Evolutionary conservation across 1,284 basidiomycete species (phyloP).

Genomic region (Pulveroboletus sp.): DNA sequence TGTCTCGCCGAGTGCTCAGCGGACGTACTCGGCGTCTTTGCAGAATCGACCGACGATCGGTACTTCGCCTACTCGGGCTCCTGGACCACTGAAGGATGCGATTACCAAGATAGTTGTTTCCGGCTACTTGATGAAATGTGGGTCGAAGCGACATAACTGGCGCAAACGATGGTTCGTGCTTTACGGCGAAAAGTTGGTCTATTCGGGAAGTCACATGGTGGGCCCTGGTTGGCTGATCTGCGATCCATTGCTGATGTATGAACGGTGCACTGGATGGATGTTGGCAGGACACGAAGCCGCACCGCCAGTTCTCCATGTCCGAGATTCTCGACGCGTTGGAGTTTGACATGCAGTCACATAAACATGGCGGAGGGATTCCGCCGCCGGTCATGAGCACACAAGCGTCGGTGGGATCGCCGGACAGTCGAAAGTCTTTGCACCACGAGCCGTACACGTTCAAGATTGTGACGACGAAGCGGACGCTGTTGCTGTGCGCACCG

Average conservation of each 20-base stretch:
- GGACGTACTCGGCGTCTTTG: slow-evolving; percentile 42
- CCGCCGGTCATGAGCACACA: slow-evolving; percentile 41
- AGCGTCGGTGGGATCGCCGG: slow-evolving; percentile 36
- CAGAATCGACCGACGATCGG: slow-evolving; percentile 41
- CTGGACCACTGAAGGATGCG: slow-evolving; percentile 44
- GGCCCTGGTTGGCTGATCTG: slow-evolving; percentile 34
- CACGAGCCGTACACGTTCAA: slow-evolving; percentile 81
- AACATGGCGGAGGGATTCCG: slow-evolving; percentile 35
- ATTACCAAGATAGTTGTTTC: slow-evolving; percentile 75
- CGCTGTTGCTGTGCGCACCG: slow-evolving; percentile 89
- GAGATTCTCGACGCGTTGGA: slow-evolving; percentile 94
- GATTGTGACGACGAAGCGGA: slow-evolving; percentile 93
- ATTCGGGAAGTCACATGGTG: slow-evolving; percentile 89
- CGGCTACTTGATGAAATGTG: slow-evolving; percentile 97
- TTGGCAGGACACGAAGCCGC: slow-evolving; percentile 79
- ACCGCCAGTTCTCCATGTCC: slow-evolving; percentile 82
- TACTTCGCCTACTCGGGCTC: slow-evolving; percentile 44
- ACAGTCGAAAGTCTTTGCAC: slow-evolving; percentile 42
- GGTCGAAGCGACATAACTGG: slow-evolving; percentile 91
- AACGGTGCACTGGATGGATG: slow-evolving; percentile 12
- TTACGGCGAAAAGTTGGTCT: slow-evolving; percentile 78
- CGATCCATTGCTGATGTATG: slow-evolving; percentile 15
- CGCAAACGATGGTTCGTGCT: slow-evolving; percentile 92
- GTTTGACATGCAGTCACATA: slow-evolving; percentile 61
- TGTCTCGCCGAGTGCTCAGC: slow-evolving; percentile 46